These are phyloP conservation scores for Yamagishiella unicocca DNA, from an alignment of 139 green algal genomes.

Conservation along the genomic window DNA sequence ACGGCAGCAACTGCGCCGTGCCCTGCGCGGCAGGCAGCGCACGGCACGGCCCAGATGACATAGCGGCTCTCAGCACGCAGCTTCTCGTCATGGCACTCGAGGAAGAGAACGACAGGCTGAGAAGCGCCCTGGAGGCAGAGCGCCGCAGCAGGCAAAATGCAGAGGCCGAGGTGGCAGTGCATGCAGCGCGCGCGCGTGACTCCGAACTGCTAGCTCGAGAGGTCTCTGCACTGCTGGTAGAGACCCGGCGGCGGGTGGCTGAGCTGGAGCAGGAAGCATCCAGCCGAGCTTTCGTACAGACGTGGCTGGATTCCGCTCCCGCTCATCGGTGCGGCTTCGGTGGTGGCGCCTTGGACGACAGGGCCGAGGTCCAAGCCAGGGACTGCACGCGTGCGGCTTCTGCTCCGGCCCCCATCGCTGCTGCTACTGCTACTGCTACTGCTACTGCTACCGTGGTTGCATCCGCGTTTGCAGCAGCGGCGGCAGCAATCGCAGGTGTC, in stretches of 20 bases:
- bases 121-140: not conserved
- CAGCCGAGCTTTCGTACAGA: not conserved
- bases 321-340: not conserved
- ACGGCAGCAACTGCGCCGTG: too few relatives aligned
- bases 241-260: not conserved
- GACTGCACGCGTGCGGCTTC: too few relatives aligned
- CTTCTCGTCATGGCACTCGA: not conserved
- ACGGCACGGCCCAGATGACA: too few relatives aligned
- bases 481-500: too few relatives aligned
- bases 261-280: not conserved
- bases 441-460: too few relatives aligned
- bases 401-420: too few relatives aligned
- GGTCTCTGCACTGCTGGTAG: not conserved
- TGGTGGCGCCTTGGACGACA: not conserved
- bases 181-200: not conserved
- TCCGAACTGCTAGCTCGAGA: not conserved
- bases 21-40: too few relatives aligned
- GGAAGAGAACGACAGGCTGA: not conserved
- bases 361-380: too few relatives aligned
- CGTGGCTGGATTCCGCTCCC: not conserved
- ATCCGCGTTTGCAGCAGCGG: too few relatives aligned
- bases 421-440: too few relatives aligned
- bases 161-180: not conserved
- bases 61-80: not conserved
- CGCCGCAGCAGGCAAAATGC: not conserved